Evolutionary conservation across 1,284 basidiomycete genomes (phyloP).

Genomic region (Cryptococcus hybrid): DNA sequence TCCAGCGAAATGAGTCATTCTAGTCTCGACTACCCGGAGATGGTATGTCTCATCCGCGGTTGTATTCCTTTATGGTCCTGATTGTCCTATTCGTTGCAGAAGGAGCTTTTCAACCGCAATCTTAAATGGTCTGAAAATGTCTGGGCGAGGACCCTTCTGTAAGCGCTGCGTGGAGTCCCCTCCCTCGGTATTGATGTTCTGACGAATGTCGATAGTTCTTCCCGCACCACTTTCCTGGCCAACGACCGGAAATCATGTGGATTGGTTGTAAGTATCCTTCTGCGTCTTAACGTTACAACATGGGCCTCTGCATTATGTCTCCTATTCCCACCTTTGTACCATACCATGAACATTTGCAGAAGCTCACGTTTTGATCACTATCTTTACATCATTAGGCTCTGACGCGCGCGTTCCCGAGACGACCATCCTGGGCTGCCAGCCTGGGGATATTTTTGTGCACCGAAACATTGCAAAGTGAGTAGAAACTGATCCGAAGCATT

Average conservation of each 20-base stretch:
- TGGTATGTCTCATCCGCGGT: conserved; percentile 7
- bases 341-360: not conserved
- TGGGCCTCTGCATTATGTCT: no score
- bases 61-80: not conserved
- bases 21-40: conserved; percentile 17
- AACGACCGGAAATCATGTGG: conserved; percentile 48
- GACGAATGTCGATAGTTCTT: conserved; percentile 34
- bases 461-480: conserved; percentile 47
- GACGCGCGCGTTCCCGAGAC: conserved; percentile 49
- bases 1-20: conserved; percentile 8
- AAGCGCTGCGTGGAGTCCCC: conserved; percentile 2
- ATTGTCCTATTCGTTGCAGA: conserved; percentile 6
- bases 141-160: conserved; percentile 25
- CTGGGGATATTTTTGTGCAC: conserved; percentile 48
- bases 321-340: no score
- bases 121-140: conserved; percentile 24
- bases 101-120: conserved; percentile 28
- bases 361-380: not conserved
- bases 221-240: conserved; percentile 41
- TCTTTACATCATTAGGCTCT: conserved; percentile 24
- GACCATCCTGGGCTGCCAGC: conserved; percentile 43
- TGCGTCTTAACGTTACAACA: not conserved
- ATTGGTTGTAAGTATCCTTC: conserved; percentile 38
- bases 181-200: not conserved
- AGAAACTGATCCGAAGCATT: not conserved